These are phyloP conservation scores for Saprolegnia parasitica DNA, from an alignment of 352 stramenopile genomes.

Conservation along the genomic window DNA sequence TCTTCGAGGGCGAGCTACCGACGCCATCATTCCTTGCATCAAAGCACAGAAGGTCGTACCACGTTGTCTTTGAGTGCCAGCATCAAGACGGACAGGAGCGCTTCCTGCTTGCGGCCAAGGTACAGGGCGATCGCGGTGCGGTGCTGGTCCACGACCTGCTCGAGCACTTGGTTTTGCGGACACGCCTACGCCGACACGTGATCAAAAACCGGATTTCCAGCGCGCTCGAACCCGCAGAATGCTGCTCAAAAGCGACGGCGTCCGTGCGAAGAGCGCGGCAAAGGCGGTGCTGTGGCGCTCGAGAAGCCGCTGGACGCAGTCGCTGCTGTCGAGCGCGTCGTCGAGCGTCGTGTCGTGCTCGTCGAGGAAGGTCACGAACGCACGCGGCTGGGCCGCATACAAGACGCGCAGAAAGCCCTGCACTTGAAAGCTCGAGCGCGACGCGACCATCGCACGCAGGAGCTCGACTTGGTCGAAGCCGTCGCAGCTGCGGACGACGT, in stretches of 20 bases:
- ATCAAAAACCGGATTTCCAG: not conserved
- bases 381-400: constrained; percentile 30
- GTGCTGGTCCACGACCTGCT: constrained; percentile 67
- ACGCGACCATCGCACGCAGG: not conserved
- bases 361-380: constrained; percentile 44
- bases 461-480: constrained; percentile 6
- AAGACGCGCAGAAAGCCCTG: constrained; percentile 1
- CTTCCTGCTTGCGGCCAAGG: constrained; percentile 46
- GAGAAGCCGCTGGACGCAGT: constrained; percentile 47
- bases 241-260: constrained; percentile 55
- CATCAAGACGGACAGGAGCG: constrained; percentile 50
- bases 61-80: constrained; percentile 60
- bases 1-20: constrained; percentile 55
- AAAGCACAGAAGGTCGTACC: not conserved
- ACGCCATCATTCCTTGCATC: not conserved
- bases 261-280: constrained; percentile 48
- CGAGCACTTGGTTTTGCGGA: constrained; percentile 51
- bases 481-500: not conserved
- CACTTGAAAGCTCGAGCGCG: constrained; percentile 10
- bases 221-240: constrained; percentile 53
- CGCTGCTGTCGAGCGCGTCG: constrained; percentile 33
- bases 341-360: constrained; percentile 50
- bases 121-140: constrained; percentile 58
- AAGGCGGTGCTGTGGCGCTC: constrained; percentile 55
- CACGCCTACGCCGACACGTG: not conserved